A percentile compares a stretch with the other conserved stretches of the same genome.
These are phyloP conservation scores for Argentina anserina DNA, from an alignment of 306 rosid species.

Conservation along the genomic window DNA sequence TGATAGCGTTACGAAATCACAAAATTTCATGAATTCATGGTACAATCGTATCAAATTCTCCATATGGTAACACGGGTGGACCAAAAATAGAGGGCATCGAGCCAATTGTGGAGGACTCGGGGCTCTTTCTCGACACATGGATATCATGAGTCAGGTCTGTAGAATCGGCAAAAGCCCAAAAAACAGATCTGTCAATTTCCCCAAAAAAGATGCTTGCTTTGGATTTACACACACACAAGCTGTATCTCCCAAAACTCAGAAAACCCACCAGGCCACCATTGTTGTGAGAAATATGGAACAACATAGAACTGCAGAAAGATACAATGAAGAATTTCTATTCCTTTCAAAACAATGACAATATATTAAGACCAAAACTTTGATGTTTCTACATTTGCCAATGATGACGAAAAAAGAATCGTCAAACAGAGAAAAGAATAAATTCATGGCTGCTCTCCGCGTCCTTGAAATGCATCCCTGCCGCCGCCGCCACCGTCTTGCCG, in stretches of 20 bases:
- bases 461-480: constrained; percentile 19
- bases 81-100: background rate
- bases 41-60: background rate
- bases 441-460: constrained; percentile 29
- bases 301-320: background rate
- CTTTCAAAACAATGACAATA: background rate
- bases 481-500: background rate
- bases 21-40: background rate
- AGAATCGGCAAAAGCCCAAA: background rate
- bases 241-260: background rate
- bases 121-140: background rate
- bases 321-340: background rate
- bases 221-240: background rate
- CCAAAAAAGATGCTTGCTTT: background rate
- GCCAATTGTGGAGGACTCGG: background rate
- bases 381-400: background rate
- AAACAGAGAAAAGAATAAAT: constrained; percentile 54
- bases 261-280: background rate
- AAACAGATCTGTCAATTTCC: background rate
- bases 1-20: background rate
- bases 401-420: background rate
- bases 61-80: background rate
- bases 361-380: background rate
- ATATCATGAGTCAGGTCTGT: background rate
- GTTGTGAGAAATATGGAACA: too few relatives aligned